phyloP scores from a whole-genome alignment of 1,139 yeast species.

The Sugiyamaella sp. region DNA sequence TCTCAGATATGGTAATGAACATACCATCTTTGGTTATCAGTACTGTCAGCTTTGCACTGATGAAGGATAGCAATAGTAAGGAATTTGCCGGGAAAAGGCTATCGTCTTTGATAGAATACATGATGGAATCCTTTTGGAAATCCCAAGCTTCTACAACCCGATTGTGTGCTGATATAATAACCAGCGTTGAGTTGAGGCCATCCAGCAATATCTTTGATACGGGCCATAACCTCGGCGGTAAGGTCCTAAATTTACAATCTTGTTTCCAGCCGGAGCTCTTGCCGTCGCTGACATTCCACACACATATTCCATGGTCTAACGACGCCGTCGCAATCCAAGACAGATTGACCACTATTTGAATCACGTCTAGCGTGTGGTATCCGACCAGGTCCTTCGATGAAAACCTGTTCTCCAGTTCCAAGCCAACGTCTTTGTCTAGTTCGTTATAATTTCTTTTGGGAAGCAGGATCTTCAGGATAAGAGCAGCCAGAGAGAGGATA shows the following conservation, averaged over 20 bases:
- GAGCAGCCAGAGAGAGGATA: conserved; percentile 45
- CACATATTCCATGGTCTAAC: conserved; percentile 66
- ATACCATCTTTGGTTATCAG: conserved; percentile 30
- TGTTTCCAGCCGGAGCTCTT: conserved; percentile 46
- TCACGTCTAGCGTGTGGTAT: conserved; percentile 65
- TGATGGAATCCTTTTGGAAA: conserved; percentile 43
- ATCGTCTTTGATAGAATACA: conserved; percentile 23
- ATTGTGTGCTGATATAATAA: conserved; percentile 51
- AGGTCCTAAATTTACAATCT: conserved; percentile 39
- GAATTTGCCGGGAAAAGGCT: conserved; percentile 9
- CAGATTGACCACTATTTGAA: conserved; percentile 58
- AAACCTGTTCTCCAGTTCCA: conserved; percentile 34
- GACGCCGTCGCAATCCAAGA: conserved; percentile 66
- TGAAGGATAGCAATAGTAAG: conserved; percentile 30
- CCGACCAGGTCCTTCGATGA: conserved; percentile 56
- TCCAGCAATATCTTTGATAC: conserved; percentile 62
- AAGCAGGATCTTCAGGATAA: conserved; percentile 43
- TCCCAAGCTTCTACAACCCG: conserved; percentile 28
- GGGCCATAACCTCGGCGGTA: conserved; percentile 63
- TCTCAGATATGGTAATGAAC: conserved; percentile 6
- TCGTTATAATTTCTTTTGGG: conserved; percentile 26
- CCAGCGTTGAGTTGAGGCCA: conserved; percentile 60
- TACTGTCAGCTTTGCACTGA: conserved; percentile 30
- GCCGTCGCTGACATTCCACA: conserved; percentile 77
- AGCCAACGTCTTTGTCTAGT: conserved; percentile 15